phyloP scores from a whole-genome alignment of 495 filamentous ascomycete genomes.

The Copromyces sp. region DNA sequence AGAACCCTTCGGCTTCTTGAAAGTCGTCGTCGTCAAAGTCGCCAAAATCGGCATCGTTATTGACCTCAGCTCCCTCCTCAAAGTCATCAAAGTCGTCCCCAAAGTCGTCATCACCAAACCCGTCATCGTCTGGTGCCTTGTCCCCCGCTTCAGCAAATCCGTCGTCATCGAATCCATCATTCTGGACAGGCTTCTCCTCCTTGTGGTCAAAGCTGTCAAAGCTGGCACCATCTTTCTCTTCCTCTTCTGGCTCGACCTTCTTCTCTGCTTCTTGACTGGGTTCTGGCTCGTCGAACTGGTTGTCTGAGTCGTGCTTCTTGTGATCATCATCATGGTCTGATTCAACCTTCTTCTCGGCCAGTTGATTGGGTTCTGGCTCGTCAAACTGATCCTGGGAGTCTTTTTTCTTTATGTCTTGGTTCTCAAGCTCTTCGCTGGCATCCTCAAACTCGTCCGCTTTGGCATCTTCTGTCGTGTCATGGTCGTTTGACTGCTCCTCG shows the following conservation, averaged over 20 bases:
- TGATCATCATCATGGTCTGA: neutral
- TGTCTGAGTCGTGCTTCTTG: neutral
- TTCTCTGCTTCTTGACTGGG: neutral
- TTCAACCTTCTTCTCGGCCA: neutral
- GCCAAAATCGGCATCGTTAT: slow-evolving; percentile 86
- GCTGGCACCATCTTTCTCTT: neutral
- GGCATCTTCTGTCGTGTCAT: neutral
- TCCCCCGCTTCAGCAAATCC: neutral
- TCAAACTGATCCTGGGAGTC: neutral
- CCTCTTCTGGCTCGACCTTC: neutral
- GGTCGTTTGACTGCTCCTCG: neutral
- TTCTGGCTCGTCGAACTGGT: neutral
- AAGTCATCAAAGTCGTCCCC: slow-evolving; percentile 96
- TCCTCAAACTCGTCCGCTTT: neutral
- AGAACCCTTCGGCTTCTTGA: slow-evolving; percentile 49
- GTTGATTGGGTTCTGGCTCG: neutral
- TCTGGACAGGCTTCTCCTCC: neutral
- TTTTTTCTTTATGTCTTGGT: neutral
- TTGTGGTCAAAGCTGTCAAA: neutral
- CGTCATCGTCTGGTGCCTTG: neutral
- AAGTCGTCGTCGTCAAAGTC: slow-evolving; percentile 50
- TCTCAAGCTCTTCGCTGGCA: neutral
- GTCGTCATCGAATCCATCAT: neutral
- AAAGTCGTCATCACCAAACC: slow-evolving; percentile 27
- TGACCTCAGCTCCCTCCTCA: slow-evolving; percentile 65